Evolutionary conservation across 306 rosid genomes (phyloP).

Genomic region (Vigna angularis): DNA sequence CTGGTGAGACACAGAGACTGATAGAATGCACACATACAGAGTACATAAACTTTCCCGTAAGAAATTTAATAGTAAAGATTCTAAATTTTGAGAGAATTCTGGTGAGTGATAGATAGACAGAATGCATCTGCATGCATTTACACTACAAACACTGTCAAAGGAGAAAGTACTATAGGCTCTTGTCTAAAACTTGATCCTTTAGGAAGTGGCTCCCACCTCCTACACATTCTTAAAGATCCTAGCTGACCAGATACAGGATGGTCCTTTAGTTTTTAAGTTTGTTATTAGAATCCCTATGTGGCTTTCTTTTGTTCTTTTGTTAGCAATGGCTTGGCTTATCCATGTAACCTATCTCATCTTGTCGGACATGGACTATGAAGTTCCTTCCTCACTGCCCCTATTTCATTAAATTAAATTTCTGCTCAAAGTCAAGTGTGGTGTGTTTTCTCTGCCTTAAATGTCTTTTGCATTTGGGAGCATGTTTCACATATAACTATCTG

Average conservation of each 20-base stretch:
- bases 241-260: slow-evolving; percentile 26
- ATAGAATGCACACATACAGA: not conserved
- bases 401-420: slow-evolving; percentile 29
- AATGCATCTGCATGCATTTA: no score
- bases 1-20: slow-evolving; percentile 19
- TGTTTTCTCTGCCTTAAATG: slow-evolving; percentile 28
- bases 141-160: no score
- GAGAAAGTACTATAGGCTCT: not conserved
- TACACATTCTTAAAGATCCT: slow-evolving; percentile 21
- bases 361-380: not conserved
- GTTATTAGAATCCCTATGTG: not conserved
- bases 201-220: slow-evolving; percentile 29
- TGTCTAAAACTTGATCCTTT: slow-evolving; percentile 30
- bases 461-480: slow-evolving; percentile 4
- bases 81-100: slow-evolving; percentile 16
- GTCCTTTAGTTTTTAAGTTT: not conserved
- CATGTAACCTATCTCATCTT: not conserved
- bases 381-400: not conserved
- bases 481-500: slow-evolving; percentile 7
- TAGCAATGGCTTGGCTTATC: not conserved
- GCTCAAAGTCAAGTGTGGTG: slow-evolving; percentile 19
- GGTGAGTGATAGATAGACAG: no score
- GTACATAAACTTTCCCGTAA: slow-evolving; percentile 2
- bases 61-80: slow-evolving; percentile 27
- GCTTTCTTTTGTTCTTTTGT: no score